phyloP scores from a whole-genome alignment of 805 yeast species.

The Komagataella pastoris region DNA sequence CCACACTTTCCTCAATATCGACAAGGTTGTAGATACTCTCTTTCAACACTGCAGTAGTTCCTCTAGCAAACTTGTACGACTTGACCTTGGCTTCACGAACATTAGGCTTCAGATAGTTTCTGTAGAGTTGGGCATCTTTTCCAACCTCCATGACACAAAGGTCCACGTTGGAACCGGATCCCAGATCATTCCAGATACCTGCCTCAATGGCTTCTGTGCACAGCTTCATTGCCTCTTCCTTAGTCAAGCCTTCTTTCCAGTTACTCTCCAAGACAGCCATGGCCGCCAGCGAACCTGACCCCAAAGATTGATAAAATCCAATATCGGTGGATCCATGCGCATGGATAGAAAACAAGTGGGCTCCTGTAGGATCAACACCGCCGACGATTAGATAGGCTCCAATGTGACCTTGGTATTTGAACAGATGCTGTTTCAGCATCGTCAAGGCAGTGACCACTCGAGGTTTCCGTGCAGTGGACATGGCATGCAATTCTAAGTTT shows the following conservation, averaged over 20 bases:
- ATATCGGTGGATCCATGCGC: constrained; percentile 98
- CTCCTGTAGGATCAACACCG: constrained; percentile 93
- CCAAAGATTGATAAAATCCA: constrained; percentile 84
- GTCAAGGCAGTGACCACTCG: constrained; percentile 90
- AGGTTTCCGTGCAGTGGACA: constrained; percentile 76
- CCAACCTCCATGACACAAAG: constrained; percentile 94
- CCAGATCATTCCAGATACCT: constrained; percentile 98
- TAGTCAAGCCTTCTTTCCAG: constrained; percentile 69
- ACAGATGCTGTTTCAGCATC: constrained; percentile 86
- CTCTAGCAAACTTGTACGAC: constrained; percentile 77
- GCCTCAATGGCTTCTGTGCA: constrained; percentile 92
- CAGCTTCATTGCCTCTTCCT: constrained; percentile 82
- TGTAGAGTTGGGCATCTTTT: constrained; percentile 68
- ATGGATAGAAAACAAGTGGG: constrained; percentile 83
- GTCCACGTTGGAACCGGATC: constrained; percentile 97
- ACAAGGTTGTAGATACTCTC: constrained; percentile 53
- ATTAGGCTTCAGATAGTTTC: constrained; percentile 89
- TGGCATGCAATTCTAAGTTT: constrained; percentile 79
- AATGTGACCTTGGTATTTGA: constrained; percentile 92
- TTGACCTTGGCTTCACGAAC: constrained; percentile 70
- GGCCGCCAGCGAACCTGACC: constrained; percentile 96
- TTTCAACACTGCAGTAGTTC: constrained; percentile 82
- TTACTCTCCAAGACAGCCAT: constrained; percentile 92
- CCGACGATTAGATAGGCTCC: constrained; percentile 98
- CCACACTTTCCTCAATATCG: constrained; percentile 54